phyloP scores from a whole-genome alignment of 169 alveolate species.

The Plasmodium gonderi region DNA sequence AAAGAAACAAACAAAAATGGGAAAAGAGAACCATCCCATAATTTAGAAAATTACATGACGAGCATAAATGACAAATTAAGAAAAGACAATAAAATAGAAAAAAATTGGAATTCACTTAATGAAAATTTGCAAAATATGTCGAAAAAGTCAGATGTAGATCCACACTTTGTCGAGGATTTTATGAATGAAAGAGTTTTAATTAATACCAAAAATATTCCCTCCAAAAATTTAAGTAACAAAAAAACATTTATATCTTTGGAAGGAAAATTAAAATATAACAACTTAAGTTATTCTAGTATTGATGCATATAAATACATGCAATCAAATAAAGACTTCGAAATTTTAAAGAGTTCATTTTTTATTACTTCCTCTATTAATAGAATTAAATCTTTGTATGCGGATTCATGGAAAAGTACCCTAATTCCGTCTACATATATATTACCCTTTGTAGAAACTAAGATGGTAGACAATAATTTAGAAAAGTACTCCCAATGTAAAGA shows the following conservation, averaged over 20 bases:
- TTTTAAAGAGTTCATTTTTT: slow-evolving; percentile 41
- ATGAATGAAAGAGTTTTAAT: slow-evolving; percentile 67
- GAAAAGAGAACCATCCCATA: background rate
- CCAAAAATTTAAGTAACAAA: slow-evolving; percentile 33
- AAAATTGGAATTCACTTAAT: slow-evolving; percentile 22
- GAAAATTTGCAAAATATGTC: slow-evolving; percentile 15
- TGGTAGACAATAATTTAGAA: slow-evolving; percentile 73
- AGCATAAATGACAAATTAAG: background rate
- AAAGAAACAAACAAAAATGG: slow-evolving; percentile 17
- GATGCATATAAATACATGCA: slow-evolving; percentile 72
- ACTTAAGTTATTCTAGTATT: slow-evolving; percentile 57
- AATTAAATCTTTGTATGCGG: slow-evolving; percentile 80
- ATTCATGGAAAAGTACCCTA: slow-evolving; percentile 75
- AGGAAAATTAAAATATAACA: slow-evolving; percentile 37
- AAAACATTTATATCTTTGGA: slow-evolving; percentile 40
- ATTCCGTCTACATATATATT: slow-evolving; percentile 76
- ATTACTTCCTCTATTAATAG: slow-evolving; percentile 71
- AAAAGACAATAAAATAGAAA: slow-evolving; percentile 4
- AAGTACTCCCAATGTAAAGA: slow-evolving; percentile 78
- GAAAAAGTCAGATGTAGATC: slow-evolving; percentile 22
- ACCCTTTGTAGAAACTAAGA: slow-evolving; percentile 76
- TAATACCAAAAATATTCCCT: slow-evolving; percentile 28
- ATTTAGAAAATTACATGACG: background rate
- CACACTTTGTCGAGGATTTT: slow-evolving; percentile 42
- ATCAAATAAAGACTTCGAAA: slow-evolving; percentile 64